Evolutionary conservation across 2,329 filamentous ascomycete genomes (phyloP).

Genomic region (Elsinoe australis): DNA sequence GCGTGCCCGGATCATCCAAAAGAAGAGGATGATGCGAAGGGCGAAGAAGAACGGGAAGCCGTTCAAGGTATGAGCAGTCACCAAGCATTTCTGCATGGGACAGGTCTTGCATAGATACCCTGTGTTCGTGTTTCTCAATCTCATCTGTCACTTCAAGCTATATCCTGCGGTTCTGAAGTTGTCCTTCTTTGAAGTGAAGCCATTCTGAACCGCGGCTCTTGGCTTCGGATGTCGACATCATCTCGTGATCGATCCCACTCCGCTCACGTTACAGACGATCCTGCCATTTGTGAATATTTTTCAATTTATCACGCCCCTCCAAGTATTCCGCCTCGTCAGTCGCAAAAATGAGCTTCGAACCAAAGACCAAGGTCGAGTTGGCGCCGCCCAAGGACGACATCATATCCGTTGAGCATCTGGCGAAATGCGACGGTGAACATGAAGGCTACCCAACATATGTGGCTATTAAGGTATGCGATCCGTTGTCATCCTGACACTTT

Average conservation of each 20-base stretch:
- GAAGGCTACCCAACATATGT: conserved; percentile 54
- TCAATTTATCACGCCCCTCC: no score
- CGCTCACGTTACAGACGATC: no score
- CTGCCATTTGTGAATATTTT: no score
- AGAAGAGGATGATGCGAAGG: conserved; percentile 69
- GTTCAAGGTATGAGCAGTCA: background rate
- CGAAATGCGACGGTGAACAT: conserved; percentile 72
- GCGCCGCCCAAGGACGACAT: conserved; percentile 79
- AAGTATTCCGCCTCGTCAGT: background rate
- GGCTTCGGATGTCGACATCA: background rate
- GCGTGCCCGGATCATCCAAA: conserved; percentile 71
- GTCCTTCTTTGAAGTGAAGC: background rate
- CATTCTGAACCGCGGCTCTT: no score
- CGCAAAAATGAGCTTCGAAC: conserved; percentile 53
- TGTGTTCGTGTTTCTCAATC: background rate
- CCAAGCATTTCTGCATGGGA: background rate
- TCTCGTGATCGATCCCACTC: background rate
- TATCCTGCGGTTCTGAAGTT: no score
- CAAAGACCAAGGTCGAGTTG: conserved; percentile 67
- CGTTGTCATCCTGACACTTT: background rate
- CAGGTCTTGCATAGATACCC: background rate
- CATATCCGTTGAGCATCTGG: conserved; percentile 72
- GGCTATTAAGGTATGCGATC: conserved; percentile 47
- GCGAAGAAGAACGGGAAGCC: conserved; percentile 39
- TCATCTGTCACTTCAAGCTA: background rate